Percentiles rank a stretch among this genome's conserved stretches.
These are phyloP conservation scores for Lonicera japonica DNA, from an alignment of 129 eudicot species.

Conservation along the genomic window DNA sequence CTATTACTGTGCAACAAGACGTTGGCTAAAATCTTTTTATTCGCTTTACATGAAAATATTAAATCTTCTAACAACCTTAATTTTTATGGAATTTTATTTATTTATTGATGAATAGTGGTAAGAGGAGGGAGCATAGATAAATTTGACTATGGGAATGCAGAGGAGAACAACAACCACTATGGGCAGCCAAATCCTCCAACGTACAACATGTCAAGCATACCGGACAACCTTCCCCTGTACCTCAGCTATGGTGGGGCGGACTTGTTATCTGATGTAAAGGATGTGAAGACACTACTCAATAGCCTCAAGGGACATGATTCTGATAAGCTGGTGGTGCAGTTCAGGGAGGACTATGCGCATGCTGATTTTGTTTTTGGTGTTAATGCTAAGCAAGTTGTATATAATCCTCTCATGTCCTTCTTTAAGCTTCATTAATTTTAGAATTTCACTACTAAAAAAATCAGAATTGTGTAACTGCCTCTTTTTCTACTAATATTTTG, in stretches of 20 bases:
- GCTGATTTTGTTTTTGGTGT: constrained; percentile 61
- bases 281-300: constrained; percentile 50
- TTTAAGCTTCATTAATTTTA: constrained; percentile 25
- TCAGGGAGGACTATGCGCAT: constrained; percentile 63
- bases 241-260: constrained; percentile 73
- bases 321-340: constrained; percentile 47
- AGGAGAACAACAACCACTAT: constrained; percentile 48
- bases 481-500: too few species aligned
- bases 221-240: constrained; percentile 65
- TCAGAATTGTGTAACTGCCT: background rate
- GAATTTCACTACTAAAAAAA: background rate
- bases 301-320: constrained; percentile 38
- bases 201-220: constrained; percentile 65
- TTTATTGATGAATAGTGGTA: constrained; percentile 38
- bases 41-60: too few species aligned
- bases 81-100: too few species aligned
- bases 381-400: constrained; percentile 71
- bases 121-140: constrained; percentile 58
- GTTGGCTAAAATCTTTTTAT: too few species aligned
- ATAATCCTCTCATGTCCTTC: constrained; percentile 63
- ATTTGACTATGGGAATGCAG: constrained; percentile 53
- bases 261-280: constrained; percentile 56
- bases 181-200: constrained; percentile 64
- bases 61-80: too few species aligned
- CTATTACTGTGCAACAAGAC: too few species aligned